Conservation (phyloP, 768 basidiomycete genomes). For the Coprinopsis cinerea region DNA sequence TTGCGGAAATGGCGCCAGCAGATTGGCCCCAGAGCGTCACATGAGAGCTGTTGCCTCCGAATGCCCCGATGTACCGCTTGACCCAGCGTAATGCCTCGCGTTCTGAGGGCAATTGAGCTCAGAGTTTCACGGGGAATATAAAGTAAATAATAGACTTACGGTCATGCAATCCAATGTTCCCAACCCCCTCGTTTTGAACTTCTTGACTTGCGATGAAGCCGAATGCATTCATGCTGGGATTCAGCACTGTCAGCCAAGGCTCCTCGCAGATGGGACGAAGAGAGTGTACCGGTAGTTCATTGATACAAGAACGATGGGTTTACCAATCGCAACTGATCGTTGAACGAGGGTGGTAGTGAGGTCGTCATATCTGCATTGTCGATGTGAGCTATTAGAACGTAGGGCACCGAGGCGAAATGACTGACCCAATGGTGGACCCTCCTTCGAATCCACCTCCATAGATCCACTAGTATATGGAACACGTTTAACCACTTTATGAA, state of each 20-base stretch:
- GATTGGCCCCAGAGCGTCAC: constrained; percentile 47
- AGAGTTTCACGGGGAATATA: too few species aligned
- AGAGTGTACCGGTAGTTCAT: constrained; percentile 47
- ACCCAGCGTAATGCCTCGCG: constrained; percentile 47
- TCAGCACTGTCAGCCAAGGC: too few species aligned
- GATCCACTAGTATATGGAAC: constrained; percentile 37
- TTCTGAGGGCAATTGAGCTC: constrained; percentile 17
- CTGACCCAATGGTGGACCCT: constrained; percentile 19
- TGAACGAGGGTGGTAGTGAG: constrained; percentile 28
- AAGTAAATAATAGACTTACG: constrained; percentile 24
- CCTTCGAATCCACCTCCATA: constrained; percentile 31
- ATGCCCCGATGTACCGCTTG: constrained; percentile 45
- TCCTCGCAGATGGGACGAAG: too few species aligned
- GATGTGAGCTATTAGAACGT: neutral
- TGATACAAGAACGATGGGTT: constrained; percentile 45
- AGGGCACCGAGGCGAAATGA: neutral
- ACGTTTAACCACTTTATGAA: neutral
- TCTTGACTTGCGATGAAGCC: constrained; percentile 29
- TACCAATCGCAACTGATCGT: constrained; percentile 36
- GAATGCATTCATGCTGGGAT: constrained; percentile 21
- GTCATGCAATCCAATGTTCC: constrained; percentile 28
- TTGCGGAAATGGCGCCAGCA: constrained; percentile 46
- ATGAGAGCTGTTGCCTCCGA: constrained; percentile 49
- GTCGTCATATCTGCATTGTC: constrained; percentile 32
- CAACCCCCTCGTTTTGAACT: constrained; percentile 20